Evolutionary conservation across 2,329 filamentous ascomycete species (phyloP).

Genomic region (Colletotrichum brevisporum): DNA sequence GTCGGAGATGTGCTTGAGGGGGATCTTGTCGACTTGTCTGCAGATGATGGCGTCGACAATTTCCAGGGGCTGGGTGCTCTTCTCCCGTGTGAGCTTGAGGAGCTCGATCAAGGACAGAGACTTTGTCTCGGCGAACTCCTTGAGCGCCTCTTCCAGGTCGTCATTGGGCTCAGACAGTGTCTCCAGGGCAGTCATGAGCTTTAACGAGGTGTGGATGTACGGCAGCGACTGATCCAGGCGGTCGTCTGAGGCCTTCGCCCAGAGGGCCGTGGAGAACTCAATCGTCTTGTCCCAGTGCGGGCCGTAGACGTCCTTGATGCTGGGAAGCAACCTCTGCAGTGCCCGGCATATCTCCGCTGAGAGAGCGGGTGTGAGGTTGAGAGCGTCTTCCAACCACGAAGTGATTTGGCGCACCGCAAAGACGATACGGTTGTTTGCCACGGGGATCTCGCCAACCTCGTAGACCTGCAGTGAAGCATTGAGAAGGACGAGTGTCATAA

Average conservation of each 20-base stretch:
- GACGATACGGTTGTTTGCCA: conserved; percentile 78
- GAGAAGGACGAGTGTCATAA: conserved; percentile 66
- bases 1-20: conserved; percentile 73
- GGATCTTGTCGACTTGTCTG: conserved; percentile 76
- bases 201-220: conserved; percentile 79
- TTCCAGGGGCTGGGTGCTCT: conserved; percentile 74
- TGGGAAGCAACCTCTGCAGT: conserved; percentile 75
- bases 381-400: conserved; percentile 73
- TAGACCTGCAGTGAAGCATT: conserved; percentile 68
- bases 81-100: conserved; percentile 66
- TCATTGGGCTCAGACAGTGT: conserved; percentile 83
- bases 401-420: conserved; percentile 87
- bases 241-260: conserved; percentile 63
- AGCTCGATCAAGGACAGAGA: conserved; percentile 73
- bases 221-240: conserved; percentile 67
- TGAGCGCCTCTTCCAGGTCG: conserved; percentile 83
- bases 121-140: conserved; percentile 69
- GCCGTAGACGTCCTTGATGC: conserved; percentile 86
- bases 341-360: conserved; percentile 68
- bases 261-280: conserved; percentile 70
- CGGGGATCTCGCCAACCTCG: conserved; percentile 65
- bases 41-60: conserved; percentile 83
- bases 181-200: conserved; percentile 75
- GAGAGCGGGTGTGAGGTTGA: conserved; percentile 60
- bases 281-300: conserved; percentile 84